A percentile compares a stretch with the other conserved stretches of the same genome.
Evolutionary conservation across 257 asterid species (phyloP).

Genomic region (Cinchona pubescens): DNA sequence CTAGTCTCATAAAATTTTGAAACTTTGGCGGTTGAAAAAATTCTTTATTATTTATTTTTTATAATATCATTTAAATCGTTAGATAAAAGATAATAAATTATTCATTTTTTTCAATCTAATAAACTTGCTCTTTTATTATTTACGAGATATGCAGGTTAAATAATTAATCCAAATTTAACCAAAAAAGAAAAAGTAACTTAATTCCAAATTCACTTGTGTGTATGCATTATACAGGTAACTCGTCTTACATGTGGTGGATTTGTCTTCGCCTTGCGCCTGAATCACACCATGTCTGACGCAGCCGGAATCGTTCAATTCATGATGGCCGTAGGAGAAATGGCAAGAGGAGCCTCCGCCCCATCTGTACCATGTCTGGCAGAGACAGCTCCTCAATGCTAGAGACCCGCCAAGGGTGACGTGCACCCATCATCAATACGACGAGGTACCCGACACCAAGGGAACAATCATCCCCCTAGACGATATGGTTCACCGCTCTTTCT

Average conservation of each 20-base stretch:
- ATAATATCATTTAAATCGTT: too few relatives aligned
- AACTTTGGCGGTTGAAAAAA: too few relatives aligned
- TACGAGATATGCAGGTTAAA: too few relatives aligned
- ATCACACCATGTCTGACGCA: conserved; percentile 68
- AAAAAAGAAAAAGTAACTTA: too few relatives aligned
- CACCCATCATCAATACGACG: conserved; percentile 53
- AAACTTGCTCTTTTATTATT: too few relatives aligned
- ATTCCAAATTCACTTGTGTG: too few relatives aligned
- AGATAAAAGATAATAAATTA: too few relatives aligned
- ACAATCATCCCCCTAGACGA: conserved; percentile 44
- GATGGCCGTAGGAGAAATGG: conserved; percentile 57
- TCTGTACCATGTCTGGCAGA: conserved; percentile 44
- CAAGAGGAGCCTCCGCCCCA: conserved; percentile 46
- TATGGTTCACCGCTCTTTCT: conserved; percentile 48
- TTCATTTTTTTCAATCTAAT: too few relatives aligned
- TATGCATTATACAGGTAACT: conserved; percentile 61
- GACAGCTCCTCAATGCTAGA: conserved; percentile 54
- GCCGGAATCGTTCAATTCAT: conserved; percentile 60
- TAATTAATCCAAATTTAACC: too few relatives aligned
- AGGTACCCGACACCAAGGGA: conserved; percentile 41
- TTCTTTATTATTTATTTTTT: too few relatives aligned
- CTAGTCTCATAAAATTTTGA: too few relatives aligned
- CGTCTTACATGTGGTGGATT: conserved; percentile 68
- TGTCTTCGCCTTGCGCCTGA: conserved; percentile 52
- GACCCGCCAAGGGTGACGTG: conserved; percentile 38